phyloP scores from a whole-genome alignment of 2,329 filamentous ascomycete species.

The Pseudogymnoascus sp. region DNA sequence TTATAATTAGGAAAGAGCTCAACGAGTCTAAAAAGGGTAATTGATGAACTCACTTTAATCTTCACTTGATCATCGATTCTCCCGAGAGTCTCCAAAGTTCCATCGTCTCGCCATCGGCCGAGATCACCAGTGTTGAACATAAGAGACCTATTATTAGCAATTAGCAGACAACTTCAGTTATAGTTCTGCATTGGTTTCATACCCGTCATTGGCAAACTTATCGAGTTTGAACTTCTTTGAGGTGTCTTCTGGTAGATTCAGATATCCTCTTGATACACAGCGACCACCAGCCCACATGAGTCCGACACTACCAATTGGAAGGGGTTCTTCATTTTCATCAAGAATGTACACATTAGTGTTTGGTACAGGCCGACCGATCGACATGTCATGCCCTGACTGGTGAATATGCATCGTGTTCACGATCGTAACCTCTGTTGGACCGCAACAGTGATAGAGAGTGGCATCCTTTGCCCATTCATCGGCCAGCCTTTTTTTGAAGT shows the following conservation, averaged over 20 bases:
- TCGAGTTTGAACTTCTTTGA: constrained; percentile 41
- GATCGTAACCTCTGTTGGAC: constrained; percentile 51
- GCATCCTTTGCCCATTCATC: constrained; percentile 44
- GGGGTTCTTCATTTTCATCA: constrained; percentile 38
- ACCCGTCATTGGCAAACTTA: constrained; percentile 44
- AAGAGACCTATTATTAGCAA: constrained; percentile 29
- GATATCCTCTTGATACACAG: constrained; percentile 47
- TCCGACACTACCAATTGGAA: constrained; percentile 40
- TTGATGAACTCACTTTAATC: constrained; percentile 39
- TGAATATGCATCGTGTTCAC: constrained; percentile 49
- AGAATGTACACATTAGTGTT: constrained; percentile 50
- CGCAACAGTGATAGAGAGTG: constrained; percentile 48
- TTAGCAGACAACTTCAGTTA: background rate
- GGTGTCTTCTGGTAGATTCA: constrained; percentile 44
- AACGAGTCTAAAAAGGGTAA: background rate
- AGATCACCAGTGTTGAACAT: constrained; percentile 57
- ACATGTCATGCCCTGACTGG: constrained; percentile 36
- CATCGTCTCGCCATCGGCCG: constrained; percentile 44
- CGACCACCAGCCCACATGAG: constrained; percentile 49
- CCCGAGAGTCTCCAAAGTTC: constrained; percentile 46
- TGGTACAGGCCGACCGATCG: constrained; percentile 47
- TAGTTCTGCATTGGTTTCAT: constrained; percentile 19
- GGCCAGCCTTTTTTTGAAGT: constrained; percentile 33
- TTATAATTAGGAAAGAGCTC: background rate
- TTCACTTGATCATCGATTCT: constrained; percentile 55